Conservation (phyloP, 2,329 filamentous ascomycete species). For the Rhynchosporium graminicola region DNA sequence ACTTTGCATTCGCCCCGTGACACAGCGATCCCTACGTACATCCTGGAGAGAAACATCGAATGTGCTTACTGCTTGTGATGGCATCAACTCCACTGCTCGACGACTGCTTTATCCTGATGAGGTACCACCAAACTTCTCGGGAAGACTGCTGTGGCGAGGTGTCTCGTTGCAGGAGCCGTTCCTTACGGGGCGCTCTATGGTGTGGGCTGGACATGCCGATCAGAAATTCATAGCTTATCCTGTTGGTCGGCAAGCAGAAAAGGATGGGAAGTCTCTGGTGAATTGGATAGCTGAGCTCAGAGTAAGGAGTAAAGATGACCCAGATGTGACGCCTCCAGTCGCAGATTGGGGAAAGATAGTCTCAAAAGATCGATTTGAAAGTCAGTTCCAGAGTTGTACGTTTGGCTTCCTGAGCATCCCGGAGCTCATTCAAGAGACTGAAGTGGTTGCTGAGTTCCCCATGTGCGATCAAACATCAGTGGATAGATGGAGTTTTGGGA, state of each 20-base stretch:
- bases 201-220: constrained; percentile 49
- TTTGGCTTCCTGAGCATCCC: constrained; percentile 47
- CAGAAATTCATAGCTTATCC: constrained; percentile 52
- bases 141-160: constrained; percentile 49
- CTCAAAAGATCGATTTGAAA: constrained; percentile 44
- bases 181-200: constrained; percentile 47
- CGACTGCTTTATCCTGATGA: constrained; percentile 46
- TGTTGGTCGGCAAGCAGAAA: constrained; percentile 43
- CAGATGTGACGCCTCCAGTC: constrained; percentile 47
- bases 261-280: constrained; percentile 44
- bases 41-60: constrained; percentile 40
- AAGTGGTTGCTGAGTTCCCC: constrained; percentile 48
- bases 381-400: constrained; percentile 45
- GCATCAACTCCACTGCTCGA: constrained; percentile 48
- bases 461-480: constrained; percentile 49
- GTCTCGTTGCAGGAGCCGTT: constrained; percentile 46
- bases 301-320: constrained; percentile 45
- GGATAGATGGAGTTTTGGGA: constrained; percentile 44
- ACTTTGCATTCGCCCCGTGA: too few species aligned
- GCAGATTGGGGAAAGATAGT: constrained; percentile 48
- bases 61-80: constrained; percentile 46
- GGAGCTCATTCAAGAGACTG: constrained; percentile 46
- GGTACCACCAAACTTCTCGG: constrained; percentile 48
- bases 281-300: constrained; percentile 51
- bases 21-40: constrained; percentile 31